Evolutionary conservation across 768 basidiomycete species (phyloP).

Genomic region (Coprinopsis marcescibilis): DNA sequence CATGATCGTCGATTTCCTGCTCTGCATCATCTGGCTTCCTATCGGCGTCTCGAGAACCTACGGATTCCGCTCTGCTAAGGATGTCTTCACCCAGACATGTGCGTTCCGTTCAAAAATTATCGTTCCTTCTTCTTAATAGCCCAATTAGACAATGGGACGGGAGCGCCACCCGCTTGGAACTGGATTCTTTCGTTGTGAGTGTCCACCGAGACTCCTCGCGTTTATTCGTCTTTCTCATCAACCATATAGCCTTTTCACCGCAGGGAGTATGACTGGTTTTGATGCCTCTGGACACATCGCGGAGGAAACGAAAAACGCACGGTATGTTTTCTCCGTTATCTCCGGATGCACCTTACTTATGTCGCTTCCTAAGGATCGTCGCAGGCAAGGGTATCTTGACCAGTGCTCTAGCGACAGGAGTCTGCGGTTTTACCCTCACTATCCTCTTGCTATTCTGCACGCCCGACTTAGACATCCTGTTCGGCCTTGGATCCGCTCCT

Average conservation of each 20-base stretch:
- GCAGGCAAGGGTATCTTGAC: constrained; percentile 80
- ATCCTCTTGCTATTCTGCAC: constrained; percentile 84
- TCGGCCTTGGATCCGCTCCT: constrained; percentile 71
- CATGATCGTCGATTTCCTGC: constrained; percentile 82
- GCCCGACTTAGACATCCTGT: constrained; percentile 71
- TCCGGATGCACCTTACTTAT: constrained; percentile 2
- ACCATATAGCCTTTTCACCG: constrained; percentile 64
- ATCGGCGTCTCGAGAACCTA: constrained; percentile 87
- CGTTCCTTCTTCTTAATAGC: not conserved
- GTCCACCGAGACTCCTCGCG: not conserved
- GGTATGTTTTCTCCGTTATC: constrained; percentile 26
- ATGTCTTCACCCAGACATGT: constrained; percentile 82
- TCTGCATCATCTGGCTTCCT: constrained; percentile 88
- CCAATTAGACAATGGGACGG: constrained; percentile 76
- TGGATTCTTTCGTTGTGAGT: constrained; percentile 81
- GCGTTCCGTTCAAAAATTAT: constrained; percentile 19
- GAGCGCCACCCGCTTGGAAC: constrained; percentile 84
- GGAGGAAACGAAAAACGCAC: constrained; percentile 83
- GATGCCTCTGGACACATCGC: constrained; percentile 87
- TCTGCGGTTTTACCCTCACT: constrained; percentile 71
- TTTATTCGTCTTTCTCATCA: constrained; percentile 1
- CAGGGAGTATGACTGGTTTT: constrained; percentile 86
- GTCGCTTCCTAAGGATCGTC: constrained; percentile 43
- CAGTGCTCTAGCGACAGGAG: constrained; percentile 71
- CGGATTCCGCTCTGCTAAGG: constrained; percentile 78